phyloP scores from a whole-genome alignment of 2,329 filamentous ascomycete genomes.

The Dothistroma septosporum region DNA sequence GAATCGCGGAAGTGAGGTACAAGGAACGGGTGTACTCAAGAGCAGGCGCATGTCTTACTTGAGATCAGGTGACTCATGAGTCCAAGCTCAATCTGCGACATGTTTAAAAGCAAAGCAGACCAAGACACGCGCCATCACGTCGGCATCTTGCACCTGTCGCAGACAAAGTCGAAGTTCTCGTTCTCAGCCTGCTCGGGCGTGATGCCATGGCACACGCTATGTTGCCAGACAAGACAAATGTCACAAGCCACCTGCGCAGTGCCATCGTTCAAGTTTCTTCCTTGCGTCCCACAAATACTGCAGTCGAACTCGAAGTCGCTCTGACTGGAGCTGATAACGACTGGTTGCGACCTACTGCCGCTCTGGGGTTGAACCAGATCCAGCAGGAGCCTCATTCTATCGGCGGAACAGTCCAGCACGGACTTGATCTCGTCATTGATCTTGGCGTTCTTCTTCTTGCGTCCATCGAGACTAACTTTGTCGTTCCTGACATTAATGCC shows the following conservation, averaged over 20 bases:
- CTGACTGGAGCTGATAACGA: no score
- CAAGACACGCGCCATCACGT: background rate
- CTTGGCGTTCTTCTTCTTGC: slow-evolving; percentile 38
- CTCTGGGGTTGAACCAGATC: slow-evolving; percentile 4
- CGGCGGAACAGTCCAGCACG: slow-evolving; percentile 33
- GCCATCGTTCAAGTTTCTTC: slow-evolving; percentile 74
- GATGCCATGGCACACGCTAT: slow-evolving; percentile 84
- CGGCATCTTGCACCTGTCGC: slow-evolving; percentile 61
- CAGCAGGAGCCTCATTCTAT: slow-evolving; percentile 25
- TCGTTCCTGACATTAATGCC: slow-evolving; percentile 52
- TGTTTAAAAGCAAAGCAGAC: background rate
- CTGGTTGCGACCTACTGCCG: background rate
- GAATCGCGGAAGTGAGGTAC: background rate
- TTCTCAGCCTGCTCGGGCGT: slow-evolving; percentile 71
- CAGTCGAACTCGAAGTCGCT: slow-evolving; percentile 68
- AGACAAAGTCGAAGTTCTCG: slow-evolving; percentile 83
- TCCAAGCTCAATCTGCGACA: background rate
- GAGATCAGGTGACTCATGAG: background rate
- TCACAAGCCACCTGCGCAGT: slow-evolving; percentile 91
- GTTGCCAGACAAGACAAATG: slow-evolving; percentile 90
- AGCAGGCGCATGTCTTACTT: background rate
- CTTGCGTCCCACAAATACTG: slow-evolving; percentile 78
- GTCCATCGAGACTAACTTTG: slow-evolving; percentile 43
- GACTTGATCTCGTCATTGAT: slow-evolving; percentile 37
- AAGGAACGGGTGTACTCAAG: background rate